These are phyloP conservation scores for Pseudoscleropodium purum DNA, from an alignment of 225 moss, liverwort and hornwort genomes.

Conservation along the genomic window DNA sequence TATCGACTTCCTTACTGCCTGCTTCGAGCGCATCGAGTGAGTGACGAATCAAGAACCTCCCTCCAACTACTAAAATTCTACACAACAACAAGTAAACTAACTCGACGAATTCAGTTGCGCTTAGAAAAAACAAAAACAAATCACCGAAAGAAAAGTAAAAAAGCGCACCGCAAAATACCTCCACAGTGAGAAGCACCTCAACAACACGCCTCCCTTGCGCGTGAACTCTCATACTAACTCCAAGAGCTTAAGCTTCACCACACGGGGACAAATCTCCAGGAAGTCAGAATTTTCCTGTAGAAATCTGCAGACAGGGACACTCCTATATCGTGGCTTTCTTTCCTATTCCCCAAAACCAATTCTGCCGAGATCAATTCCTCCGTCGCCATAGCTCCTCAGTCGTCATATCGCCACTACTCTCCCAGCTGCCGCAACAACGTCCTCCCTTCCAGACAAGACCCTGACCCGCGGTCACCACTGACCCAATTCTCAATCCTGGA, in stretches of 20 bases:
- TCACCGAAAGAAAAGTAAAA: background rate
- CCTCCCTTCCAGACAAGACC: background rate
- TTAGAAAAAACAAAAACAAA: background rate
- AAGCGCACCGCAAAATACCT: background rate
- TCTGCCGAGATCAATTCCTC: background rate
- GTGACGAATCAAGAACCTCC: background rate
- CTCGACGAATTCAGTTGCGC: background rate
- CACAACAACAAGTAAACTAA: background rate
- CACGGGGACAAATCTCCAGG: background rate
- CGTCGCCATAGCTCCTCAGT: background rate
- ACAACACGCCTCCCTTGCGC: background rate
- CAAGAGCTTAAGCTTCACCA: background rate
- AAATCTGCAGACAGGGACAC: background rate
- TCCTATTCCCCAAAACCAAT: background rate
- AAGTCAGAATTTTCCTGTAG: background rate
- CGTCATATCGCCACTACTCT: background rate
- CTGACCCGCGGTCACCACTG: no score
- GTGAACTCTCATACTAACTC: background rate
- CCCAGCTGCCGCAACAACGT: background rate
- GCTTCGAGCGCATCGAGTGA: background rate
- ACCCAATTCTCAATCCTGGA: background rate
- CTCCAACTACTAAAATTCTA: background rate
- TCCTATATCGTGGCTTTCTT: background rate
- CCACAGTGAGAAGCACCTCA: background rate
- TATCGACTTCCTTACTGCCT: background rate